Base-by-base conservation (phyloP, 2,329 filamentous ascomycete species). In the Penicillium brasilianum region DNA sequence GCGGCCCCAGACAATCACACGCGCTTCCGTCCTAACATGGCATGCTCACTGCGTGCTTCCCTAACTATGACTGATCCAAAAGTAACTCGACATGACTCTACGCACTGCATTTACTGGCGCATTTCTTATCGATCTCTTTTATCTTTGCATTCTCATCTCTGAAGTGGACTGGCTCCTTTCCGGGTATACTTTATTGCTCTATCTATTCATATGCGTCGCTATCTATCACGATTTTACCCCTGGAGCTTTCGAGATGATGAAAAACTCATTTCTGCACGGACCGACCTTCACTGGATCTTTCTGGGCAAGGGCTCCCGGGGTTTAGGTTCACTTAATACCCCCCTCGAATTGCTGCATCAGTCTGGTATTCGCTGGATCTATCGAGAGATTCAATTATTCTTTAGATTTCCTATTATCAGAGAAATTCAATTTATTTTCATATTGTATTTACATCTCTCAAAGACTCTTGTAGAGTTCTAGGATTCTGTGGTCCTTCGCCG, bases 1-100 rank as follows among this genome's bases (percentile, higher is more conserved):
- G 68, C 32, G 66, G 63, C 32, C 58, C 68, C 43, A 64, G 69
- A 9, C 70, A 66, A 43, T 67, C 68, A 10, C 70, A 66, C 43
- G 56, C 36, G 55, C 71, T 25, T n/a, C n/a, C n/a, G n/a, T n/a
- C 68, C 71, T n/a, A 61, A 71, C 32, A 63, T 71, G 30, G 69
- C 73, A 25, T 67, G 71, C 58, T 76, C 66, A 65, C 28, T 30
- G 2, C 54, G 44, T 22, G 25, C 28, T 37, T 44, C 53, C 30
- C 36, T 30, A 16, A 13, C n/a, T 56, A 46, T 18, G 41, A 48
- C 41, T 37, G 55, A 59, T 9, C 16, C 41, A 55, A 36, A 55
- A 58, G 51, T 60, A 41, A 37, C 58, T 58, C n/a, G 43, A 60
- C 22, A 52, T 49, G 22, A 39, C 34, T 25, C 18, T 20, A 36